phyloP scores from a whole-genome alignment of 495 filamentous ascomycete species.

The Viridothelium virens region DNA sequence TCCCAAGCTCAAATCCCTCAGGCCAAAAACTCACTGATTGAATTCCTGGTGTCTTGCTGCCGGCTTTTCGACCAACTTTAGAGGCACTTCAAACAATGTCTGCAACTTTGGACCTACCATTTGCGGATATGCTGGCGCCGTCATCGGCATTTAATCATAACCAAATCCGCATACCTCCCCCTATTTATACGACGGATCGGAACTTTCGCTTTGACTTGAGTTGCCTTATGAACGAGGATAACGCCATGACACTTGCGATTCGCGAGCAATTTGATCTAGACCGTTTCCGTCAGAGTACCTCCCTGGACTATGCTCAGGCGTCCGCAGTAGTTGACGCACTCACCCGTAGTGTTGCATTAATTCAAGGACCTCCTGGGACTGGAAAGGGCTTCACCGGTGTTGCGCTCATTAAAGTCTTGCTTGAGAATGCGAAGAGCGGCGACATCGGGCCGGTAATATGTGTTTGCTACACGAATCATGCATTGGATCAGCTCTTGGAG shows the following conservation, averaged over 20 bases:
- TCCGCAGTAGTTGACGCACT: constrained; percentile 50
- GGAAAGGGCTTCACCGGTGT: constrained; percentile 63
- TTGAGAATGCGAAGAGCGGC: constrained; percentile 46
- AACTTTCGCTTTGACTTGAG: constrained; percentile 50
- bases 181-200: constrained; percentile 44
- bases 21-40: constrained; percentile 44
- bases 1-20: background rate
- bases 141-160: constrained; percentile 8
- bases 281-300: constrained; percentile 39
- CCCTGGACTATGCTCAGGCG: constrained; percentile 53
- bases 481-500: constrained; percentile 65
- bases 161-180: constrained; percentile 39
- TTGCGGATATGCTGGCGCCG: constrained; percentile 52
- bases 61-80: constrained; percentile 60
- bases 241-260: constrained; percentile 33
- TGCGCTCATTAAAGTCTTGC: constrained; percentile 53
- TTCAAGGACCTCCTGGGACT: constrained; percentile 78
- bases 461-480: constrained; percentile 68
- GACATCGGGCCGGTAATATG: constrained; percentile 58
- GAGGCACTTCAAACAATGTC: constrained; percentile 55
- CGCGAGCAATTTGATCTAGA: constrained; percentile 37
- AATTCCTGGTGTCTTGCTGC: constrained; percentile 61
- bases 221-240: constrained; percentile 39
- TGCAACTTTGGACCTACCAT: constrained; percentile 45
- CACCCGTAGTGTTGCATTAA: constrained; percentile 49